These are phyloP conservation scores for Podila epigama DNA, from an alignment of 192 early-diverging fungal species.

Conservation along the genomic window DNA sequence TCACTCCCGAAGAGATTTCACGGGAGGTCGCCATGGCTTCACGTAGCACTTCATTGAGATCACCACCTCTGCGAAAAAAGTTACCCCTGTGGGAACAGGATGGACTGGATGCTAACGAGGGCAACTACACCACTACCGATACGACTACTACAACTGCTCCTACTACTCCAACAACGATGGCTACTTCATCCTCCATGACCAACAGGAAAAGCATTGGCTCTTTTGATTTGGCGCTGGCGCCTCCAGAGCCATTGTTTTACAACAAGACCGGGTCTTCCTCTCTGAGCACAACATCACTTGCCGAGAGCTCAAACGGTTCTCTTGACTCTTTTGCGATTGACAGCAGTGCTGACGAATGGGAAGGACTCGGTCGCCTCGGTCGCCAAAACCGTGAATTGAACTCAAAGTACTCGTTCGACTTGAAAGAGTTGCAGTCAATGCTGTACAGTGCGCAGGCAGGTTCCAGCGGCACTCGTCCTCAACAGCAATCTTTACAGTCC, in stretches of 20 bases:
- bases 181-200: too few relatives aligned
- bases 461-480: background rate
- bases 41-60: slow-evolving; percentile 23
- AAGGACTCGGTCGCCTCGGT: slow-evolving; percentile 14
- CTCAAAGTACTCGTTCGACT: slow-evolving; percentile 25
- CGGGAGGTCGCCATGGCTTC: slow-evolving; percentile 20
- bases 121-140: too few relatives aligned
- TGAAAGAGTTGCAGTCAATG: slow-evolving; percentile 34
- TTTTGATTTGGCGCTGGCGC: slow-evolving; percentile 10
- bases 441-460: slow-evolving; percentile 8
- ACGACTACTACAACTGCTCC: too few relatives aligned
- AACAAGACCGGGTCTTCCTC: slow-evolving; percentile 11
- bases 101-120: too few relatives aligned
- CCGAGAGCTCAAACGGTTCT: slow-evolving; percentile 26
- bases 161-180: background rate
- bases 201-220: background rate
- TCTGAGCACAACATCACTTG: slow-evolving; percentile 27
- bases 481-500: too few relatives aligned
- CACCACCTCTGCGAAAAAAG: background rate
- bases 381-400: slow-evolving; percentile 27
- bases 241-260: slow-evolving; percentile 39
- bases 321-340: slow-evolving; percentile 15
- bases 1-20: slow-evolving; percentile 22
- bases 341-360: slow-evolving; percentile 37
- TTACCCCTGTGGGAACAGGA: slow-evolving; percentile 6